Evolutionary conservation across 495 filamentous ascomycete species (phyloP).

Genomic region (Trichodelitschia bisporula): DNA sequence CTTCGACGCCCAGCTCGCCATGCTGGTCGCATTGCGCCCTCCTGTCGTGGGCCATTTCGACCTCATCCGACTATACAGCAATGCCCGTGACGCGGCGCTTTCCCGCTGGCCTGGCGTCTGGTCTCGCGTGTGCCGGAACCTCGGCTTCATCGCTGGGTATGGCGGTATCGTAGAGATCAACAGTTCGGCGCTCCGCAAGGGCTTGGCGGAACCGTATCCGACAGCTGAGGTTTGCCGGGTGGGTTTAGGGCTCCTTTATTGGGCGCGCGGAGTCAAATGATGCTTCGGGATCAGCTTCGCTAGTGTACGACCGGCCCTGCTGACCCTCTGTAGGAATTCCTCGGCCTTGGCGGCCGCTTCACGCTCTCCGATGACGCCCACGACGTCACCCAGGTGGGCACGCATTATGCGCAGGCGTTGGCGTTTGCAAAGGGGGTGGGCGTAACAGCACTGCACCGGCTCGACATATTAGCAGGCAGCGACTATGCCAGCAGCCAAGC

Average conservation of each 20-base stretch:
- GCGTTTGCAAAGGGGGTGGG: conserved; percentile 27
- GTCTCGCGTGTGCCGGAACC: conserved; percentile 45
- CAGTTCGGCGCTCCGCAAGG: conserved; percentile 65
- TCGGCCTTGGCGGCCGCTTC: conserved; percentile 46
- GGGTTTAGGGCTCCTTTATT: conserved; percentile 12
- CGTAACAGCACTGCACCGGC: conserved; percentile 15
- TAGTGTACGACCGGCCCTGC: not conserved
- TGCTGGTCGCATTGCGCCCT: conserved; percentile 51
- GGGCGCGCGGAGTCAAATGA: too few species aligned
- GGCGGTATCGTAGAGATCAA: conserved; percentile 78
- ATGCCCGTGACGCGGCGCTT: conserved; percentile 34
- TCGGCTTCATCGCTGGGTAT: conserved; percentile 41
- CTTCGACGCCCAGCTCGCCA: conserved; percentile 64
- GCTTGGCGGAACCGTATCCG: conserved; percentile 76
- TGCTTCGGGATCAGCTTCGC: not conserved
- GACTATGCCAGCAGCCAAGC: too few species aligned
- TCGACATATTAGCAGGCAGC: too few species aligned
- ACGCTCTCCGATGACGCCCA: conserved; percentile 86
- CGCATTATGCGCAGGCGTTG: conserved; percentile 36
- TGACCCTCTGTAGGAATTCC: conserved; percentile 23
- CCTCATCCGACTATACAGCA: conserved; percentile 57
- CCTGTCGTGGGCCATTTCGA: conserved; percentile 85
- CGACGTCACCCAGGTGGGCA: conserved; percentile 51
- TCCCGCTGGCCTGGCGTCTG: conserved; percentile 33
- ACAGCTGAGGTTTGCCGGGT: conserved; percentile 55